A percentile compares a stretch with the other conserved stretches of the same genome.
Conservation (phyloP, 176 grass and related monocot species). For the Olyra latifolia region DNA sequence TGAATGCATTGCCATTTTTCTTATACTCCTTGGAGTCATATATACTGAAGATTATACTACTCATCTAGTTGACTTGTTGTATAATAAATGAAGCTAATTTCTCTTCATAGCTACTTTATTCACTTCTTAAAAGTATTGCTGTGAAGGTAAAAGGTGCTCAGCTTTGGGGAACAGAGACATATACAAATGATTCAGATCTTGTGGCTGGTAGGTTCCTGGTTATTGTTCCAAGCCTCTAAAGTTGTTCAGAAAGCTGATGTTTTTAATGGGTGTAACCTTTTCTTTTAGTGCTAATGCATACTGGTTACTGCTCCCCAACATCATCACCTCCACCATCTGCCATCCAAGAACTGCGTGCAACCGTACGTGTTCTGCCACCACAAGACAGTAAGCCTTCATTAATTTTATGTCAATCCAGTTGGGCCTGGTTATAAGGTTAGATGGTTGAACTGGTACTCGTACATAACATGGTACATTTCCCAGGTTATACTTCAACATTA, state of each 20-base stretch:
- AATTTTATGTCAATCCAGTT: background rate
- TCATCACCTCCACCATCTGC: conserved; percentile 73
- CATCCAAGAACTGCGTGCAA: conserved; percentile 79
- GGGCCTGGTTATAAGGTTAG: conserved; percentile 1
- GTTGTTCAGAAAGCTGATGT: conserved; percentile 20
- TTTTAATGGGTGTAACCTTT: conserved; percentile 37
- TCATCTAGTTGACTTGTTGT: conserved; percentile 1
- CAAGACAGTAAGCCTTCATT: conserved; percentile 58
- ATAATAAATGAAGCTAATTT: background rate
- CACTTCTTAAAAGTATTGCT: conserved; percentile 25
- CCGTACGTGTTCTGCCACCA: conserved; percentile 75
- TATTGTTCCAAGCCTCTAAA: conserved; percentile 21
- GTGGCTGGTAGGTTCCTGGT: conserved; percentile 67
- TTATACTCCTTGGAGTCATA: background rate
- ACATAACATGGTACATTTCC: conserved; percentile 33
- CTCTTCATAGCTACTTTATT: conserved; percentile 16
- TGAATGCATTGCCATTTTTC: background rate
- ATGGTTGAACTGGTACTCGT: conserved; percentile 19
- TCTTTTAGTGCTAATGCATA: conserved; percentile 93
- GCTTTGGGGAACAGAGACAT: conserved; percentile 93
- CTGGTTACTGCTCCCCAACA: conserved; percentile 85
- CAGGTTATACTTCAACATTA: conserved; percentile 92
- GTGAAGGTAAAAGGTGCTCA: conserved; percentile 96
- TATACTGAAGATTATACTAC: background rate
- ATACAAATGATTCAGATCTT: conserved; percentile 96